Conservation (phyloP, 495 filamentous ascomycete species). For the Eremomyces bilateralis region DNA sequence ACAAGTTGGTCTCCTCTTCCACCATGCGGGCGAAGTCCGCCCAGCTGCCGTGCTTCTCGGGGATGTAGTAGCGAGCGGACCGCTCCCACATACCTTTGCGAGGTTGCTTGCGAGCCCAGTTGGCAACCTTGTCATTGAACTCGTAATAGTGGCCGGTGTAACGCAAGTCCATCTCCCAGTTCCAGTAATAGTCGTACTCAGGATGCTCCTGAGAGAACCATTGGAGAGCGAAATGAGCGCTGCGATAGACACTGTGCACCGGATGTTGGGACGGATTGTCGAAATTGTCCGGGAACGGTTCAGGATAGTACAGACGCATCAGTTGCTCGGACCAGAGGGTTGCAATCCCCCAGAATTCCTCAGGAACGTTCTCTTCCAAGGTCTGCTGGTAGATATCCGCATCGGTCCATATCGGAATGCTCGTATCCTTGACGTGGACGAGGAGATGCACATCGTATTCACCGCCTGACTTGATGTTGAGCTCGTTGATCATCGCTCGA, state of each 20-base stretch:
- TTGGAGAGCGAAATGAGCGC: slow-evolving; percentile 26
- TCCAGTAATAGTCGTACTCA: slow-evolving; percentile 40
- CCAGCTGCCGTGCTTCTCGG: slow-evolving; percentile 23
- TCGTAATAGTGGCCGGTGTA: slow-evolving; percentile 34
- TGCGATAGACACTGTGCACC: slow-evolving; percentile 20
- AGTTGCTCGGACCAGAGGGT: slow-evolving; percentile 32
- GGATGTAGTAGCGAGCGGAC: slow-evolving; percentile 25
- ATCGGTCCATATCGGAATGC: slow-evolving; percentile 29
- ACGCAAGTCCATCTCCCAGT: slow-evolving; percentile 38
- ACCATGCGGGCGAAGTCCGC: slow-evolving; percentile 23
- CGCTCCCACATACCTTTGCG: slow-evolving; percentile 30
- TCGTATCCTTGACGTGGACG: slow-evolving; percentile 33
- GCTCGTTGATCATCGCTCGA: slow-evolving; percentile 33
- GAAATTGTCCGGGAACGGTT: slow-evolving; percentile 21
- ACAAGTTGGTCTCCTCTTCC: slow-evolving; percentile 17
- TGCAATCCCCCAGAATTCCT: slow-evolving; percentile 32
- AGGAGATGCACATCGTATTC: slow-evolving; percentile 38
- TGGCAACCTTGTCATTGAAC: slow-evolving; percentile 24
- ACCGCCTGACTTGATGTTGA: slow-evolving; percentile 29
- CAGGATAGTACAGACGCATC: slow-evolving; percentile 24
- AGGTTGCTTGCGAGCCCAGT: slow-evolving; percentile 31
- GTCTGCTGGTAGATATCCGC: slow-evolving; percentile 27
- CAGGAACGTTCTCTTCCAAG: slow-evolving; percentile 27
- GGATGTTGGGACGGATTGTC: slow-evolving; percentile 15
- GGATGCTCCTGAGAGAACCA: slow-evolving; percentile 34